Percentiles rank a stretch among this genome's conserved stretches.
Conservation (phyloP, 768 basidiomycete genomes). For the Suillus fuscotomentosus region DNA sequence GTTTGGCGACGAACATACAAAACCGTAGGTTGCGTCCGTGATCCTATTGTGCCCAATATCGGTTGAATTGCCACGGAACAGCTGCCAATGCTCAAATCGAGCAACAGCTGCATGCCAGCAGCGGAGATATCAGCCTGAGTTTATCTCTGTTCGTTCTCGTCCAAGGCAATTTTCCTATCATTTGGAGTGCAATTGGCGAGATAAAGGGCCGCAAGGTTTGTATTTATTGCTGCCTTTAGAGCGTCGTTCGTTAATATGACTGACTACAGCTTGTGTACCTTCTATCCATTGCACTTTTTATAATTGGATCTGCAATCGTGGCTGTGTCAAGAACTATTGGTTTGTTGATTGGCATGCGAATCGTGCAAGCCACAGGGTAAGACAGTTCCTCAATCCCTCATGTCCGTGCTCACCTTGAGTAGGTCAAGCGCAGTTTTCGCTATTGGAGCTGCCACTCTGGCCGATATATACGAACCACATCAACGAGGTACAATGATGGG, state of each 20-base stretch:
- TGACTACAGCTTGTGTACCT: slow-evolving; percentile 44
- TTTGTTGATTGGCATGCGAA: slow-evolving; percentile 65
- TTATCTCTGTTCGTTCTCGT: slow-evolving; percentile 69
- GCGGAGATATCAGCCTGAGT: slow-evolving; percentile 62
- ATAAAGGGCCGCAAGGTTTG: slow-evolving; percentile 64
- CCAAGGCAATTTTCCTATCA: slow-evolving; percentile 51
- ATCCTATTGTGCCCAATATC: too few species aligned
- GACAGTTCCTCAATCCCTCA: slow-evolving; percentile 5
- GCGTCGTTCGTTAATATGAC: neutral
- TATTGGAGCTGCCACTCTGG: too few species aligned
- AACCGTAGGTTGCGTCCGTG: too few species aligned
- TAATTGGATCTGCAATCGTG: slow-evolving; percentile 30
- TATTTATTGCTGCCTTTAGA: neutral
- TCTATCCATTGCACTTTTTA: slow-evolving; percentile 48
- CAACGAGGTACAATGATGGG: too few species aligned
- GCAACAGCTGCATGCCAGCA: slow-evolving; percentile 24
- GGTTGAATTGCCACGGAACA: slow-evolving; percentile 26
- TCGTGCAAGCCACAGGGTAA: slow-evolving; percentile 64
- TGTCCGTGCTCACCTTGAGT: too few species aligned
- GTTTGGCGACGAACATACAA: too few species aligned
- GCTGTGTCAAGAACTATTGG: slow-evolving; percentile 55
- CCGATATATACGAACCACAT: too few species aligned
- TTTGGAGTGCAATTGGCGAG: slow-evolving; percentile 27
- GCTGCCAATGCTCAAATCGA: slow-evolving; percentile 51
- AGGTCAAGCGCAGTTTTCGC: too few species aligned